Evolutionary conservation across 2,329 filamentous ascomycete species (phyloP), one percentile per base, ranked within the genome.

Genomic region (Colletotrichum lindemuthianum): DNA sequence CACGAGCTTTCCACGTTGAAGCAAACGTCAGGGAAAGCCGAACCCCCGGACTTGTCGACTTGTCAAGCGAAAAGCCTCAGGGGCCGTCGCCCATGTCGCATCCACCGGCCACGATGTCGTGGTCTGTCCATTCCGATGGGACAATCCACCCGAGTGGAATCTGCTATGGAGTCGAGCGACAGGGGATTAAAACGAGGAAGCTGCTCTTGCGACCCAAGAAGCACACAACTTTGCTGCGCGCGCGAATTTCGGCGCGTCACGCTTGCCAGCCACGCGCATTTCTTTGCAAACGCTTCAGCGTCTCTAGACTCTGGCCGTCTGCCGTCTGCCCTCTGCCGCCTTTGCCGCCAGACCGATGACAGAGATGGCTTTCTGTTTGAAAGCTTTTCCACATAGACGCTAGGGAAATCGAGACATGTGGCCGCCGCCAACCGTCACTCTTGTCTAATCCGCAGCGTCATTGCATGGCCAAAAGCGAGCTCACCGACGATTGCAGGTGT

Each of bases 181-280:
- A 57, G 41, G 41, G 51, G 32, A 49, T 37, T n/a, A 50, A 44
- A 45, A 24, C 32, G 39, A 44, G 24, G 16, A 40, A 34, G 34
- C 9, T 15, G 4, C 12, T 52, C 41, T 52, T 24, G 12, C 40
- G 49, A 54, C 41, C 40, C 36, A 36, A 24, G 48, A 37, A 47
- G 15, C 43, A n/a, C 24, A 16, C 43, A 16, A 10, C n/a, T 5
- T 16, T 43, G 41, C 13, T 15, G 41, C 41, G 41, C 12, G 37
- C 41, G 59, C n/a, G 36, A 44, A 15, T 44, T 43, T 49, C 33
- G 54, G 54, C 24, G 24, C 60, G 60, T 59, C 55, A 39, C 39
- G 48, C 47, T 24, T 8, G 55, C 63, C 63, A 65, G 58, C 63
- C 63, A 65, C 47, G 63, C 63, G 45, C 51, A 54, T 63, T 57